Percentiles rank a stretch among this genome's conserved stretches.
Evolutionary conservation across 371 early-diverging fungal species (phyloP).

Genomic region (Mucor saturninus): DNA sequence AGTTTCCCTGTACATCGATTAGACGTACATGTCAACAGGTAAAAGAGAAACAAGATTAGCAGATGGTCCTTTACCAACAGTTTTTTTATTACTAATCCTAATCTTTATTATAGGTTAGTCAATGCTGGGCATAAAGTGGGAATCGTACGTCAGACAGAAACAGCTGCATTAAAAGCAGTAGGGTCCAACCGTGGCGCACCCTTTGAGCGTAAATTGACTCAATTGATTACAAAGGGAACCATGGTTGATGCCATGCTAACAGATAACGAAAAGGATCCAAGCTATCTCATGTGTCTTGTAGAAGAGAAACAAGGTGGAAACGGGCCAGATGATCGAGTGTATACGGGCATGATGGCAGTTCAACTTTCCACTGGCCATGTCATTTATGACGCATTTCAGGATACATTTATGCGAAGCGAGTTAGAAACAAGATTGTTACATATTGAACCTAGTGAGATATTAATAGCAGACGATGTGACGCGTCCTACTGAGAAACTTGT

Average conservation of each 20-base stretch:
- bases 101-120: constrained; percentile 59
- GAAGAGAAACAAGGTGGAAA: constrained; percentile 60
- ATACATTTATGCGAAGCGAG: constrained; percentile 70
- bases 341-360: constrained; percentile 64
- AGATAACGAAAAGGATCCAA: constrained; percentile 9
- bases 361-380: constrained; percentile 78
- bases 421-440: constrained; percentile 82
- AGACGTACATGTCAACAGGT: constrained; percentile 76
- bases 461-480: constrained; percentile 63
- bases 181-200: constrained; percentile 76
- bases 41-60: constrained; percentile 2
- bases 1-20: constrained; percentile 83
- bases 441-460: constrained; percentile 77
- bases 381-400: constrained; percentile 77
- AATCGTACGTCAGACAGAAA: constrained; percentile 84
- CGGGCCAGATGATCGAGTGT: constrained; percentile 53
- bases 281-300: constrained; percentile 63
- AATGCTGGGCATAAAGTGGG: constrained; percentile 86
- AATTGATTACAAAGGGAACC: constrained; percentile 82
- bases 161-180: constrained; percentile 83
- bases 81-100: too few relatives aligned
- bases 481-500: constrained; percentile 62
- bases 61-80: too few relatives aligned
- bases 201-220: constrained; percentile 74
- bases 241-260: constrained; percentile 73